These are phyloP conservation scores for Cyberlindnera maritima DNA, from an alignment of 805 yeast species.

Conservation along the genomic window DNA sequence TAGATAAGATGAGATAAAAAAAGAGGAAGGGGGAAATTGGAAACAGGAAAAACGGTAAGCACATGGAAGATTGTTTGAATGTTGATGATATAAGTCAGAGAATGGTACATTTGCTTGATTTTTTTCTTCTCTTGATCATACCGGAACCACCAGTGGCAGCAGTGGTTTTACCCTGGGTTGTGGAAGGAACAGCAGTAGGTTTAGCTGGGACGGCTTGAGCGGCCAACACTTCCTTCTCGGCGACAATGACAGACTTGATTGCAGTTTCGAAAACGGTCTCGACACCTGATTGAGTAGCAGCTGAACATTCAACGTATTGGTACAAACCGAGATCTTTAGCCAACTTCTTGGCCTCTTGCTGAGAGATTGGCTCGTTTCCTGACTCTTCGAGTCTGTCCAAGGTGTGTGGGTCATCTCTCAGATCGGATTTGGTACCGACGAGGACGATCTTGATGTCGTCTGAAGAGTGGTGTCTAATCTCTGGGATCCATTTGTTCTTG, in stretches of 20 bases:
- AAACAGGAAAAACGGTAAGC: too few relatives aligned
- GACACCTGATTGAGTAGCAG: conserved; percentile 84
- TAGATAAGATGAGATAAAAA: neutral
- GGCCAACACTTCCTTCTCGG: conserved; percentile 18
- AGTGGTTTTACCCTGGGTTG: conserved; percentile 2
- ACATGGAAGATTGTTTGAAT: too few relatives aligned
- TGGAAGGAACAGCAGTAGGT: neutral
- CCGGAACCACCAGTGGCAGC: conserved; percentile 3
- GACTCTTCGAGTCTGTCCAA: conserved; percentile 59
- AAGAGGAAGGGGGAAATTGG: neutral
- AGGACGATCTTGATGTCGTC: conserved; percentile 64
- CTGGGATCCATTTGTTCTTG: conserved; percentile 82
- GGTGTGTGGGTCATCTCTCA: conserved; percentile 79
- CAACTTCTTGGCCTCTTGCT: conserved; percentile 59
- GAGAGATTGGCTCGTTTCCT: conserved; percentile 59
- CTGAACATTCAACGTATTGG: conserved; percentile 83
- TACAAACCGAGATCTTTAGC: conserved; percentile 73
- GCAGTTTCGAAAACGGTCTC: conserved; percentile 83
- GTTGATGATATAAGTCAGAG: conserved; percentile 3
- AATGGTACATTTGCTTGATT: conserved; percentile 9
- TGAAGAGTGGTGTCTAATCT: conserved; percentile 79
- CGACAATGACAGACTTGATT: conserved; percentile 57
- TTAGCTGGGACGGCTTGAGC: neutral
- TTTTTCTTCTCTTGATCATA: conserved; percentile 13
- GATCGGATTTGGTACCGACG: conserved; percentile 87